phyloP scores from a whole-genome alignment of 805 yeast genomes.

The Wickerhamiella azyma region DNA sequence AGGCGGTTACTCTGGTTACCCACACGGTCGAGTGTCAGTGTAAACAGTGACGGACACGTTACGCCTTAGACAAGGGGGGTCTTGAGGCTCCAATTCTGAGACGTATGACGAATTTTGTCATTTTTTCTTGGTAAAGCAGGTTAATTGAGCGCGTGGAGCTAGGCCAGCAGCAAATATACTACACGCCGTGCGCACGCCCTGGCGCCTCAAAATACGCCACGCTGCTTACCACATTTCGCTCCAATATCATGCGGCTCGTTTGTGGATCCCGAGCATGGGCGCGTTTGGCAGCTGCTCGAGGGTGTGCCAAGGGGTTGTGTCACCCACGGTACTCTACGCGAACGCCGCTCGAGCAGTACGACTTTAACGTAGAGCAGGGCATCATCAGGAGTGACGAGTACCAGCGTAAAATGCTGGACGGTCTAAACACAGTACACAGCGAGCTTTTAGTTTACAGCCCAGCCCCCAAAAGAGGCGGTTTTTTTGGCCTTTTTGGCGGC shows the following conservation, averaged over 20 bases:
- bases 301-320: too few relatives aligned
- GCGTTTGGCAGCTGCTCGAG: too few relatives aligned
- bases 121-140: too few relatives aligned
- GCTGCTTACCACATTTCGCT: too few relatives aligned
- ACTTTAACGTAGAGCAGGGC: slow-evolving; percentile 22
- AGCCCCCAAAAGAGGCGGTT: slow-evolving; percentile 37
- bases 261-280: too few relatives aligned
- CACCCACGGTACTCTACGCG: slow-evolving; percentile 1
- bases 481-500: neutral
- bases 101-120: too few relatives aligned
- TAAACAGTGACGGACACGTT: neutral
- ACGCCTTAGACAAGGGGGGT: neutral
- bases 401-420: slow-evolving; percentile 60
- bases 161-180: too few relatives aligned
- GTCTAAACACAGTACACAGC: slow-evolving; percentile 45
- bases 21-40: neutral
- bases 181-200: too few relatives aligned
- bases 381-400: slow-evolving; percentile 50
- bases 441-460: slow-evolving; percentile 36
- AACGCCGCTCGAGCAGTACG: slow-evolving; percentile 25
- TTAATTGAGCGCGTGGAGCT: too few relatives aligned
- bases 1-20: neutral
- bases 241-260: too few relatives aligned
- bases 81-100: too few relatives aligned
- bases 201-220: too few relatives aligned